Conservation (phyloP, 2,329 filamentous ascomycete species). For the Huntiella decipiens region DNA sequence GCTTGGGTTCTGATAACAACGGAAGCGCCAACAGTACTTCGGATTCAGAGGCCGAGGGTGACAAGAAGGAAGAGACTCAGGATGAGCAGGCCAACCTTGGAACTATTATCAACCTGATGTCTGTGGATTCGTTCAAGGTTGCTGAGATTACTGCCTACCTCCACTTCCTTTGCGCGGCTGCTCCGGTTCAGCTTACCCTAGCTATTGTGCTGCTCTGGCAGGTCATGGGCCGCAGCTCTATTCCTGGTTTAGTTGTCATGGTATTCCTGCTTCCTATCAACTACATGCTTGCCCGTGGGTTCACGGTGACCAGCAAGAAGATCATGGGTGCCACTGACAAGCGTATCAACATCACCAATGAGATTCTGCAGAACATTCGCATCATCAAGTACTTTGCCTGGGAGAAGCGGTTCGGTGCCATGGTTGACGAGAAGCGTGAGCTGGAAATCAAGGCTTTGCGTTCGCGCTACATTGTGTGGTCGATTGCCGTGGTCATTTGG, state of each 20-base stretch:
- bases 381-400: slow-evolving; percentile 99
- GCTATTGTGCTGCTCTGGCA: slow-evolving; percentile 68
- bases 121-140: slow-evolving; percentile 97
- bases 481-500: slow-evolving; percentile 81
- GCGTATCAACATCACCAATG: slow-evolving; percentile 89
- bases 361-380: slow-evolving; percentile 88
- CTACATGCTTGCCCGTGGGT: slow-evolving; percentile 69
- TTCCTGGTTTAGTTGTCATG: slow-evolving; percentile 87
- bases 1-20: slow-evolving; percentile 29
- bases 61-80: slow-evolving; percentile 18
- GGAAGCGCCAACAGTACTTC: slow-evolving; percentile 10
- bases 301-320: slow-evolving; percentile 69
- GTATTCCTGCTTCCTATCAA: slow-evolving; percentile 74
- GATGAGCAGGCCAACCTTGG: slow-evolving; percentile 77
- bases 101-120: slow-evolving; percentile 99
- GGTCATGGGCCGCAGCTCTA: slow-evolving; percentile 80
- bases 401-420: slow-evolving; percentile 75
- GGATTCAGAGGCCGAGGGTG: slow-evolving; percentile 13
- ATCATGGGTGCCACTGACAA: slow-evolving; percentile 91
- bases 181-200: slow-evolving; percentile 71
- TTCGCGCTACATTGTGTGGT: slow-evolving; percentile 77
- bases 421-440: slow-evolving; percentile 75
- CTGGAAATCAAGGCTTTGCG: slow-evolving; percentile 63
- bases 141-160: slow-evolving; percentile 86
- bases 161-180: slow-evolving; percentile 85